Evolutionary conservation across 805 yeast genomes (phyloP).

Genomic region (Candida sithepensis): DNA sequence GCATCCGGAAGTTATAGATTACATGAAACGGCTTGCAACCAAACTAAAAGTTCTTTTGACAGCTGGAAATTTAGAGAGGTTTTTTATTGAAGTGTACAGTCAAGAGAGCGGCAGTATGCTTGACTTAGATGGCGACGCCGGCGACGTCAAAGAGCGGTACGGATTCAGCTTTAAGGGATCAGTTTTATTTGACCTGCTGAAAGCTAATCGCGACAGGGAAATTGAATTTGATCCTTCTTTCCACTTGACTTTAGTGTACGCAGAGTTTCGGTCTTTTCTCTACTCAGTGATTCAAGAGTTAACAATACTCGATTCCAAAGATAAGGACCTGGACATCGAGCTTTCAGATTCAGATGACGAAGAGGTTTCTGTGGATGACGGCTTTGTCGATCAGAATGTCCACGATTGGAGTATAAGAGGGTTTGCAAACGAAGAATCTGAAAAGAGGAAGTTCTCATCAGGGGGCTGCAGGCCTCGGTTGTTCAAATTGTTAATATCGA

Average conservation of each 20-base stretch:
- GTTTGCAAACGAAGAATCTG: not conserved
- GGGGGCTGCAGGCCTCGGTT: constrained; percentile 5
- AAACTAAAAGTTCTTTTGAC: constrained; percentile 19
- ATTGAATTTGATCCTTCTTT: constrained; percentile 1
- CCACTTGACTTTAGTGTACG: constrained; percentile 13
- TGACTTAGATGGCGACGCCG: not conserved
- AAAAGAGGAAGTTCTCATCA: not conserved
- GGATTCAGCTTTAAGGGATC: constrained; percentile 30
- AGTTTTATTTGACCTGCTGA: constrained; percentile 20
- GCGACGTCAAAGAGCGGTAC: constrained; percentile 14
- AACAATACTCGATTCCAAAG: constrained; percentile 1
- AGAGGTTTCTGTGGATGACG: not conserved
- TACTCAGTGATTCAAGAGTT: constrained; percentile 23
- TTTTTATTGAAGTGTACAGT: constrained; percentile 21
- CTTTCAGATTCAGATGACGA: not conserved
- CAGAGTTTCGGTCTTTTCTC: constrained; percentile 25
- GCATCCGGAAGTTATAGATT: constrained; percentile 41
- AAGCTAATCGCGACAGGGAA: not conserved
- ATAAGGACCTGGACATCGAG: not conserved
- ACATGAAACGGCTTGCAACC: constrained; percentile 32
- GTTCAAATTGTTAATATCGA: constrained; percentile 24
- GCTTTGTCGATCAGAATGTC: not conserved
- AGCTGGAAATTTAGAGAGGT: constrained; percentile 21
- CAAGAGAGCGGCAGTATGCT: not conserved
- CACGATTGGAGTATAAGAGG: not conserved